Conservation (phyloP, 148 eudicot species). For the Arbutus unedo region DNA sequence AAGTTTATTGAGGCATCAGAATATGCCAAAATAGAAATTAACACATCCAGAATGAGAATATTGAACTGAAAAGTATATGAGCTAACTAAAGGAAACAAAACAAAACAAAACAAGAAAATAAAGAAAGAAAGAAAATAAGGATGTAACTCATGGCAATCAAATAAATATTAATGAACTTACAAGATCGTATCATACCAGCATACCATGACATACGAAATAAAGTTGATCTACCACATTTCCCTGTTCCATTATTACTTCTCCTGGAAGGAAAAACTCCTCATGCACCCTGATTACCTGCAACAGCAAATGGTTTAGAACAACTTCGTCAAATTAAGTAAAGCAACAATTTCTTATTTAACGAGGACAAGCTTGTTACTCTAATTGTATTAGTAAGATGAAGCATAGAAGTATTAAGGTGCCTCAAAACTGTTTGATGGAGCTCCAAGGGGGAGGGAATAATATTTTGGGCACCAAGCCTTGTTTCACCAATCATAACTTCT, state of each 20-base stretch:
- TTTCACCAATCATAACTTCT: not conserved
- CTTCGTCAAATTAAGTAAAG: not conserved
- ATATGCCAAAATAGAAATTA: not conserved
- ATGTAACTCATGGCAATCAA: not conserved
- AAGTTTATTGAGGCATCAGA: not conserved
- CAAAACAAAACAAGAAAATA: not conserved
- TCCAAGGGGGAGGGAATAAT: not conserved
- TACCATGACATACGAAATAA: slow-evolving; percentile 86
- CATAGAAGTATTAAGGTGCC: no score
- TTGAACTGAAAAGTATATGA: not conserved
- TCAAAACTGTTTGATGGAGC: no score
- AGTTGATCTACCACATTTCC: slow-evolving; percentile 94
- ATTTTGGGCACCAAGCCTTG: not conserved
- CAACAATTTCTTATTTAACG: not conserved
- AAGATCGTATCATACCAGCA: slow-evolving; percentile 45
- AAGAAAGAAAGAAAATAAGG: not conserved
- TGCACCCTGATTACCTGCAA: slow-evolving; percentile 71
- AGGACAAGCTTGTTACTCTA: not conserved
- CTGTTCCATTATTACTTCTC: slow-evolving; percentile 88
- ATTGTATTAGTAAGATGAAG: not conserved
- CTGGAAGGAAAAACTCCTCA: slow-evolving; percentile 96
- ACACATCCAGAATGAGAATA: not conserved
- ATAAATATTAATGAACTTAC: not conserved
- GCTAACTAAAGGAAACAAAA: not conserved
- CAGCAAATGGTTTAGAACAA: not conserved